Evolutionary conservation across 1,284 basidiomycete genomes (phyloP), one percentile per base, ranked within the genome.

Genomic region (Papiliotrema nemorosa): DNA sequence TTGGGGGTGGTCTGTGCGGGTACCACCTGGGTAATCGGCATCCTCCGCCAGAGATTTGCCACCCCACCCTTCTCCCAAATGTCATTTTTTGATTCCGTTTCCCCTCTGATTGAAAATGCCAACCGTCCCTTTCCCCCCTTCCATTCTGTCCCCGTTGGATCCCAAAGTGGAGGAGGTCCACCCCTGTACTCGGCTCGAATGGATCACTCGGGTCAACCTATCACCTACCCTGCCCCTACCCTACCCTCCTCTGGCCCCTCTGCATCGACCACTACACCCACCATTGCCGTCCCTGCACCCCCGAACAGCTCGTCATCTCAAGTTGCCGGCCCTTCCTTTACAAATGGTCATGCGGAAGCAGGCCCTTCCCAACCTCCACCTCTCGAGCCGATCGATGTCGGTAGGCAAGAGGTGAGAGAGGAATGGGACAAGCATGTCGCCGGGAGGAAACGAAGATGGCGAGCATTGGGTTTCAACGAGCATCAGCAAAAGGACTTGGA

Each of bases 161-260:
- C 35, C 9, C 35, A 14, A 37, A 22, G 39, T 41, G 39, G 39
- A 41, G 39, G 39, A 26, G 13, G 39, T 41, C 39, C 39, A 41
- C 20, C 25, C 39, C 20, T 37, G 10, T 6, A 37, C 10, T 24
- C 39, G 13, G 13, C 39, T 41, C 21, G 9, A 38, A 10, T 20
- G 9, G 39, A 22, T 41, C 13, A 24, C 18, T 26, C 20, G n/a
- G 18, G 7, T 12, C 7, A 5, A 7, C 21, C 39, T 12, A 41
- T 41, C 39, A 13, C 21, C 39, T 20, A 41, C 20, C 13, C 39
- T 5, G 18, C 39, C 9, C 25, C 5, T 14, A 5, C 13, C 20
- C 35, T n/a, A 6, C 35, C 35, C 18, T 14, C 18, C 35, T 6
- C 18, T 20, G 16, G 10, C 31, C 9, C 16, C 31, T 10, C 31